Base-by-base conservation (phyloP, 495 filamentous ascomycete genomes). In the Polyplosphaeria fusca region DNA sequence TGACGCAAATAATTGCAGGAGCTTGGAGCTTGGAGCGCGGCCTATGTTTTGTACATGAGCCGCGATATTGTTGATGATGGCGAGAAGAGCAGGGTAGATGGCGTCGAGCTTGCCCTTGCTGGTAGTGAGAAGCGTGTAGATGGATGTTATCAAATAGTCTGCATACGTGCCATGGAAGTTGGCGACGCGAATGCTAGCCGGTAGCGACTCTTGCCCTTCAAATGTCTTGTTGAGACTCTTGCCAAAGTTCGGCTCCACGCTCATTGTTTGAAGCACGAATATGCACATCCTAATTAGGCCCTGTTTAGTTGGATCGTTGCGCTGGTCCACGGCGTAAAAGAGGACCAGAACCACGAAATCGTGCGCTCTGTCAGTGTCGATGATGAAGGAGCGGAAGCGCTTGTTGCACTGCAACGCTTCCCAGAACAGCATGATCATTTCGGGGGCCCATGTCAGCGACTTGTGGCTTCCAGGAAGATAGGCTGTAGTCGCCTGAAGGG, bases 341-440 rank as follows among this genome's bases (percentile, higher is more conserved):
- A 96, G 74, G 47, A 94, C 84, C 23, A 96, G 77, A 38, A 96
- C 84, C 39, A 96, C 76, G 66, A 96, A 97, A 68, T 99, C 93
- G 66, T 95, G 88, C 0, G 89, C 87, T 35, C 91, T 79, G 61
- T 95, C 90, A 0, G 93, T 96, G 61, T 97, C 93, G 58, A 96
- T 91, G 67, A 99, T 92, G 71, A 95, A 99, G 1, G 90, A 92
- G 44, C 94, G 78, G 73, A 99, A 97, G 44, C 94, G 81, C 73
- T 95, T 97, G 71, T 99, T 99, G 78, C 92, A 96, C 70, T 99
- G 93, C 24, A 95, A 79, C 5, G 88, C 81, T 73, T 99, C 93
- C 93, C 93, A 99, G 69, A 96, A 99, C 2, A 99, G 80, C 79
- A 97, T 91, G 32, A 97, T 82, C 76, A 95, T 96, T 71, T 99